These are phyloP conservation scores for Fusarium siculi DNA, from an alignment of 2,329 filamentous ascomycete species.

Conservation along the genomic window DNA sequence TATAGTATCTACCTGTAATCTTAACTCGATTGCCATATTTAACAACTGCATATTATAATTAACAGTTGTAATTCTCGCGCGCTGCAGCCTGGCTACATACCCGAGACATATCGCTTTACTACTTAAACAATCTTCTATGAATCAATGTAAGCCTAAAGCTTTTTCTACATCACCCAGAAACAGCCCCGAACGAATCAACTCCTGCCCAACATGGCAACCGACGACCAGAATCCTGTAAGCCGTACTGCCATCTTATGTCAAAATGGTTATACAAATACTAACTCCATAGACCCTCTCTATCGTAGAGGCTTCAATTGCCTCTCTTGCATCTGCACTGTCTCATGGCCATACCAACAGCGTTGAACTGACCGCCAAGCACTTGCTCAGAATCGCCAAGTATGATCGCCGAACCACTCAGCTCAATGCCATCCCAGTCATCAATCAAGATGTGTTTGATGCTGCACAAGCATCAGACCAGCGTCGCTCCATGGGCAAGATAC, in stretches of 20 bases:
- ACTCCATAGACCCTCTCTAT: not conserved
- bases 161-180: not conserved
- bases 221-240: not conserved
- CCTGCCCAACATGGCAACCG: not conserved
- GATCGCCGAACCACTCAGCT: not conserved
- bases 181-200: not conserved
- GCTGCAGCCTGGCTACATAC: not conserved
- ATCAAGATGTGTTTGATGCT: not conserved
- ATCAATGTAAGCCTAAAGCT: not conserved
- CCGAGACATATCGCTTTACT: not conserved
- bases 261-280: not conserved
- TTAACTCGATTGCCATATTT: not conserved
- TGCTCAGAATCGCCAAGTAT: conserved; percentile 5
- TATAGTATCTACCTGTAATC: too few species aligned
- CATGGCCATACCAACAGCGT: not conserved
- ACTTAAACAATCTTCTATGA: not conserved
- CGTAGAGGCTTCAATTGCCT: not conserved
- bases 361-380: not conserved
- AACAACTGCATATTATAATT: not conserved
- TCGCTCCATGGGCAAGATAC: not conserved
- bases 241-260: accelerated
- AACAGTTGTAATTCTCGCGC: not conserved
- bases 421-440: not conserved
- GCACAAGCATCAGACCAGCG: not conserved
- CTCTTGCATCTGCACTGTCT: not conserved